phyloP scores from a whole-genome alignment of 768 basidiomycete species.

The Mycena indigotica region DNA sequence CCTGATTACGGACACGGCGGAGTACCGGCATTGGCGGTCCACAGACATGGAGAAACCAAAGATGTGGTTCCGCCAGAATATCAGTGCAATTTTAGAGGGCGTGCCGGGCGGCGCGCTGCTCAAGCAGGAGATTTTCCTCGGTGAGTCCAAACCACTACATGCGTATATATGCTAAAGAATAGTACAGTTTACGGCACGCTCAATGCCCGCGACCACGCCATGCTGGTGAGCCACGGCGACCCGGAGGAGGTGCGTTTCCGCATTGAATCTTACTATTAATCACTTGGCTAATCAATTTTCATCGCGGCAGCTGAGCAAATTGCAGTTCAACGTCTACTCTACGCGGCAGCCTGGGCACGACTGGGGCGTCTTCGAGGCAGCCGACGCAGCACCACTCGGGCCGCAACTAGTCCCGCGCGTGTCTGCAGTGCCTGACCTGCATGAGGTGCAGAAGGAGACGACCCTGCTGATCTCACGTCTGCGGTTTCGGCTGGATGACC shows the following conservation, averaged over 20 bases:
- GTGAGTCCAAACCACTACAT: slow-evolving; percentile 16
- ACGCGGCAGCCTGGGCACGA: background rate
- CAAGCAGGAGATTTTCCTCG: slow-evolving; percentile 41
- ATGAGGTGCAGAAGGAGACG: background rate
- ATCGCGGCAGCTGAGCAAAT: background rate
- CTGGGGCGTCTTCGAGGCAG: slow-evolving; percentile 12
- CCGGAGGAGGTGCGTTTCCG: slow-evolving; percentile 6
- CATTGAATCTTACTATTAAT: background rate
- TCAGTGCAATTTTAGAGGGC: slow-evolving; percentile 44
- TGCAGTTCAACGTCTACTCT: slow-evolving; percentile 6
- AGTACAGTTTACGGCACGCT: slow-evolving; percentile 51
- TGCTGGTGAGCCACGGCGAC: slow-evolving; percentile 40
- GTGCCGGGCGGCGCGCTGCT: slow-evolving; percentile 31
- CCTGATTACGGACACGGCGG: slow-evolving; percentile 49
- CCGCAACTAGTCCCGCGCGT: background rate
- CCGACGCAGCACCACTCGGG: background rate
- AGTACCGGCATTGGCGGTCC: slow-evolving; percentile 48
- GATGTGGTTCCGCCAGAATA: slow-evolving; percentile 53
- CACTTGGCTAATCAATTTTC: background rate
- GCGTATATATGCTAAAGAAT: background rate
- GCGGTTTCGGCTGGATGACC: slow-evolving; percentile 7
- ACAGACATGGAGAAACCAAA: slow-evolving; percentile 45
- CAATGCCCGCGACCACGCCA: slow-evolving; percentile 51
- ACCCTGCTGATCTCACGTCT: slow-evolving; percentile 14
- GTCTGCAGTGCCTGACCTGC: slow-evolving; percentile 6